A percentile compares a stretch with the other conserved stretches of the same genome.
Evolutionary conservation across 2,329 filamentous ascomycete genomes (phyloP).

Genomic region (Cercospora sojina): DNA sequence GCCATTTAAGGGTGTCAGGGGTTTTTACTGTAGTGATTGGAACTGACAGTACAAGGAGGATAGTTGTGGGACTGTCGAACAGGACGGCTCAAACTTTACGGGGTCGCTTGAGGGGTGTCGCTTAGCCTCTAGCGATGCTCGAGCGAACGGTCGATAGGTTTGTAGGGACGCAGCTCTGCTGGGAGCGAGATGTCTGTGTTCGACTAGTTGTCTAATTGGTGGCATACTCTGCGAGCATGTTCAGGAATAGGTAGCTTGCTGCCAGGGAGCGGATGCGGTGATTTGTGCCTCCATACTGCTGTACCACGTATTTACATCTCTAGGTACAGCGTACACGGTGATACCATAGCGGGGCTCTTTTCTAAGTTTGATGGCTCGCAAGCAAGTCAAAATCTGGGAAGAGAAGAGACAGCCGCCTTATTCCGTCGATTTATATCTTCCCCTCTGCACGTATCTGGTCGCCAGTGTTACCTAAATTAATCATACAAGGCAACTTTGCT

Average conservation of each 20-base stretch:
- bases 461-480: background rate
- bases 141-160: background rate
- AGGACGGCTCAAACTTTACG: no score
- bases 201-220: background rate
- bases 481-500: background rate
- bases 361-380: background rate
- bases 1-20: background rate
- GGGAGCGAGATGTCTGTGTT: background rate
- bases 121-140: background rate
- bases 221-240: background rate
- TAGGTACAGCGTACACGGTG: background rate
- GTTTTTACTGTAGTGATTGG: background rate
- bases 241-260: background rate
- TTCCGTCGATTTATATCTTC: background rate
- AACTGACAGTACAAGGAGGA: background rate
- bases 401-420: background rate
- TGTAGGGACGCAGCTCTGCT: background rate
- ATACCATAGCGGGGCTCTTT: background rate
- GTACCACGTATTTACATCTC: background rate
- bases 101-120: background rate
- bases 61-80: background rate
- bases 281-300: background rate
- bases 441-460: background rate
- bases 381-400: background rate
- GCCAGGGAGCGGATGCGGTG: background rate